Evolutionary conservation across 2,329 filamentous ascomycete genomes (phyloP).

Genomic region (Exophiala mesophila): DNA sequence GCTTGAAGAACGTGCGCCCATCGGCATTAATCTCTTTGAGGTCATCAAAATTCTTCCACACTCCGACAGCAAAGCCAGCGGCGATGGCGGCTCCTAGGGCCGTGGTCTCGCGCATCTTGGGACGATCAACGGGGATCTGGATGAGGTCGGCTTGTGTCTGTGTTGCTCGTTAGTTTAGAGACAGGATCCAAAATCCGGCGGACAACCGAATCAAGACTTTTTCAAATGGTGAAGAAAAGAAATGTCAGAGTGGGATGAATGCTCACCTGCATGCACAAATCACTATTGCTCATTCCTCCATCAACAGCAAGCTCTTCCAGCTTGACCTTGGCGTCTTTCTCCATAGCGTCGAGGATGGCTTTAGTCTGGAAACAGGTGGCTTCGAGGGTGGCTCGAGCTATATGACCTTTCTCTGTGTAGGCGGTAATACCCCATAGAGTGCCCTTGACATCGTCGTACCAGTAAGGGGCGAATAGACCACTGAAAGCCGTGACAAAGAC

Average conservation of each 20-base stretch:
- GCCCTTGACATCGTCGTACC: constrained; percentile 78
- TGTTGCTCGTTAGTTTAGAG: constrained; percentile 1
- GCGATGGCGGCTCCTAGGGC: constrained; percentile 84
- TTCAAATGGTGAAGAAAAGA: too few relatives aligned
- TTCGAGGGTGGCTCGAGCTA: constrained; percentile 74
- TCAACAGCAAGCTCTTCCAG: constrained; percentile 70
- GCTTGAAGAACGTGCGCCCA: constrained; percentile 65
- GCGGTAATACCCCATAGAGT: constrained; percentile 73
- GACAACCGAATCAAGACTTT: too few relatives aligned
- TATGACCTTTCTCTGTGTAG: constrained; percentile 70
- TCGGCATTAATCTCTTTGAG: constrained; percentile 67
- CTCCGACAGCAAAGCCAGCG: constrained; percentile 71
- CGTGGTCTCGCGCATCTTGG: constrained; percentile 81
- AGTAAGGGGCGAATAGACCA: constrained; percentile 77
- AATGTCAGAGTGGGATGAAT: too few relatives aligned
- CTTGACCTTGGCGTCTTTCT: constrained; percentile 65
- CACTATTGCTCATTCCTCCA: constrained; percentile 73
- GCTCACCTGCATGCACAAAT: constrained; percentile 67
- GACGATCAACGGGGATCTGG: constrained; percentile 75
- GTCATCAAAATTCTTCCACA: constrained; percentile 73
- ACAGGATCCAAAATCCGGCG: too few relatives aligned
- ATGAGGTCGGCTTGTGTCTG: constrained; percentile 73
- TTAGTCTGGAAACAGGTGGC: constrained; percentile 80
- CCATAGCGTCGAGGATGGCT: constrained; percentile 79
- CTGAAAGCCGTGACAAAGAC: constrained; percentile 78